Base-by-base conservation (phyloP, 2,329 filamentous ascomycete species). In the Diaporthe sp. region DNA sequence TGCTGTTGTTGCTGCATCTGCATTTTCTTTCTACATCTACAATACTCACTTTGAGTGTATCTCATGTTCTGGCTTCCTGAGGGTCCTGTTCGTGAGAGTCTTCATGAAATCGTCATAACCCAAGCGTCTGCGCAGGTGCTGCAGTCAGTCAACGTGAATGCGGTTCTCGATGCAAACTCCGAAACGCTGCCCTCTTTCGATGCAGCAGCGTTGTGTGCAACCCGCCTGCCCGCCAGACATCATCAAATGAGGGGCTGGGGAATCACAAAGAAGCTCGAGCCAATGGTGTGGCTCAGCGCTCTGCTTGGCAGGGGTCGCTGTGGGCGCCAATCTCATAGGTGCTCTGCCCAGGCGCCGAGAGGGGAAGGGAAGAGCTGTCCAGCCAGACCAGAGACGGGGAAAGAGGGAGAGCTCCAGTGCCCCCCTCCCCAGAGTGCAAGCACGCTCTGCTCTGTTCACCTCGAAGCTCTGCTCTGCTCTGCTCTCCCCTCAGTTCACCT, bases 181-280 rank as follows among this genome's bases (percentile, higher is more conserved):
- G 58, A 73, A 65, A 73, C 71, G 28, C n/a, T 55, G 58, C 58
- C 22, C 63, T 53, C 47, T 42, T 55, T 63, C 31, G n/a, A 39
- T 34, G 51, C 31, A 34, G 37, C 44, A 37, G 65, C 47, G 47
- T 22, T 68, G 58, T 53, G 71, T 65, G 58, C 71, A 73, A 65
- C 71, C 25, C 37, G 47, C 44, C 22, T 53, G 31, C 71, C 25
- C 37, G 47, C 44, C n/a, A 61, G 31, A 51, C 4, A 39, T 42
- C 22, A 28, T 53, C 37, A 73, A 73, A 73, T 73, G 71, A 73
- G 71, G 71, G 71, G 71, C 71, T 73, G 71, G 71, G 71, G 58
- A 73, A 47, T 73, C 58, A 73, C 71, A 73, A 42, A 63, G 58
- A 47, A 73, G 58, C 58, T 65, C 51, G 71, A 63, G 58, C 71